Conservation (phyloP, 495 filamentous ascomycete species). For the Hypoxylon crocopeplum region DNA sequence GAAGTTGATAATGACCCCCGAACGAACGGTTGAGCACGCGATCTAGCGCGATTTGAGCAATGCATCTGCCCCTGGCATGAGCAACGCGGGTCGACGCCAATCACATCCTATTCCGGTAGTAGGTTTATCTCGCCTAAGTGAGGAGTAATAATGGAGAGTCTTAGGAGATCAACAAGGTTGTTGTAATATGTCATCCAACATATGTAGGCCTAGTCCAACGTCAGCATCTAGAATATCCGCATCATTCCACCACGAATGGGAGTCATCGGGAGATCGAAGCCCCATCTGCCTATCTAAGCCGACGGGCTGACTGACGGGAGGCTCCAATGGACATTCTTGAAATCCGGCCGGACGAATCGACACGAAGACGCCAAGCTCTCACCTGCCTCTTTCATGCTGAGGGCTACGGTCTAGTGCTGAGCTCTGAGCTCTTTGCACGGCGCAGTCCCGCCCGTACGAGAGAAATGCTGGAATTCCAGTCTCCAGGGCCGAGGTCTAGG, state of each 20-base stretch:
- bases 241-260: slow-evolving; percentile 22
- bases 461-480: slow-evolving; percentile 23
- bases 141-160: slow-evolving; percentile 8
- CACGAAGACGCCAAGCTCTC: slow-evolving; percentile 29
- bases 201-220: slow-evolving; percentile 30
- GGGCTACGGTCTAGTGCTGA: slow-evolving; percentile 19
- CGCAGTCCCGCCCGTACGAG: slow-evolving; percentile 2
- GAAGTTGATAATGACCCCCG: slow-evolving; percentile 6
- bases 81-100: slow-evolving; percentile 19
- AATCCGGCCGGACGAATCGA: slow-evolving; percentile 22
- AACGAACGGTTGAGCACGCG: slow-evolving; percentile 26
- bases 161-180: slow-evolving; percentile 16
- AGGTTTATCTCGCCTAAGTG: slow-evolving; percentile 27
- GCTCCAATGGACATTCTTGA: no score
- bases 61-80: slow-evolving; percentile 24
- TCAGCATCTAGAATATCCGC: slow-evolving; percentile 31
- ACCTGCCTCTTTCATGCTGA: slow-evolving; percentile 37
- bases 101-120: slow-evolving; percentile 24
- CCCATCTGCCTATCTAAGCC: slow-evolving; percentile 18
- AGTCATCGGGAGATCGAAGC: neutral
- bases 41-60: slow-evolving; percentile 18
- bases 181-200: neutral
- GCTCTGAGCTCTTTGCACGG: slow-evolving; percentile 8
- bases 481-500: slow-evolving; percentile 20
- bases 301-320: no score